phyloP scores from a whole-genome alignment of 1,139 yeast genomes.

The Wickerhamomyces sp. region DNA sequence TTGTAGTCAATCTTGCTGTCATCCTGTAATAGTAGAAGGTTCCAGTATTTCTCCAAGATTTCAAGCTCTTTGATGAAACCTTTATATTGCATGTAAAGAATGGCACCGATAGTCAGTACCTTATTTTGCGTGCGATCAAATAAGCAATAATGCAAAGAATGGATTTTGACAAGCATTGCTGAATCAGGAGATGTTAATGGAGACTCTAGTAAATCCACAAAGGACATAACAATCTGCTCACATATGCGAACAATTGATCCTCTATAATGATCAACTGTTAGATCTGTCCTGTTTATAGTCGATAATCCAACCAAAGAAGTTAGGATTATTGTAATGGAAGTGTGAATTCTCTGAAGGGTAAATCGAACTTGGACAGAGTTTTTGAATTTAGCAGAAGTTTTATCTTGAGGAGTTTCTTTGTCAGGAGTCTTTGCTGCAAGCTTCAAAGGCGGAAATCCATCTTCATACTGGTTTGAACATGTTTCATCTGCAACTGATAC shows the following conservation, averaged over 20 bases:
- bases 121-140: constrained; percentile 24
- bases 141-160: constrained; percentile 27
- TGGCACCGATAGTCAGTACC: constrained; percentile 40
- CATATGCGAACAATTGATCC: constrained; percentile 36
- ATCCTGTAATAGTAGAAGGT: constrained; percentile 18
- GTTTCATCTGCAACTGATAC: constrained; percentile 44
- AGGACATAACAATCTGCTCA: constrained; percentile 30
- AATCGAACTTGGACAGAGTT: constrained; percentile 55
- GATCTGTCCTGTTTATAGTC: constrained; percentile 21
- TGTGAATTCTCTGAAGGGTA: constrained; percentile 46
- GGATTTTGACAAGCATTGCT: constrained; percentile 12
- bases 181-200: constrained; percentile 7
- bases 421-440: constrained; percentile 26
- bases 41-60: constrained; percentile 22
- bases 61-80: constrained; percentile 33
- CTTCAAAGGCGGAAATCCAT: constrained; percentile 31
- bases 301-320: constrained; percentile 23
- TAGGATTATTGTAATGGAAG: constrained; percentile 36
- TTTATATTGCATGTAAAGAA: constrained; percentile 43
- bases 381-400: constrained; percentile 48
- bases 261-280: constrained; percentile 13
- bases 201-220: constrained; percentile 15
- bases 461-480: constrained; percentile 27
- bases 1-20: constrained; percentile 16
- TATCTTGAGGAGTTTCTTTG: constrained; percentile 31